phyloP scores from a whole-genome alignment of 176 grass and related monocot genomes.

The Panicum miliaceum region DNA sequence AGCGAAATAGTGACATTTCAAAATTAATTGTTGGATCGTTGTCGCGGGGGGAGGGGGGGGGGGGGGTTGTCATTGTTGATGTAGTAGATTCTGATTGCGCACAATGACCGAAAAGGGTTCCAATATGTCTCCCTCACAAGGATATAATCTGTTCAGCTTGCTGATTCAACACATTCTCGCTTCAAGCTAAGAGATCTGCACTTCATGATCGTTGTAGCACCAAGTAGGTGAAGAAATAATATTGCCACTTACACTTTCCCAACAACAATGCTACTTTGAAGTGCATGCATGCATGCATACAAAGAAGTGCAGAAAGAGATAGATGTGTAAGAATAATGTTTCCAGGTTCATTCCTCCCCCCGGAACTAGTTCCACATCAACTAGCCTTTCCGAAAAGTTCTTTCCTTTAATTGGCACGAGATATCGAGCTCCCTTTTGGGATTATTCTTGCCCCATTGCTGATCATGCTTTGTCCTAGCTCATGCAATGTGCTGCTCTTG shows the following conservation, averaged over 20 bases:
- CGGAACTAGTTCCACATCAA: conserved; percentile 43
- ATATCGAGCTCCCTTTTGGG: conserved; percentile 2
- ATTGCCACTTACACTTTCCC: conserved; percentile 21
- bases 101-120: neutral
- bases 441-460: conserved; percentile 46
- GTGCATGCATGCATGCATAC: conserved; percentile 10
- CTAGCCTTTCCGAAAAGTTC: conserved; percentile 13
- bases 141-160: too few relatives aligned
- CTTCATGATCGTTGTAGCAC: neutral
- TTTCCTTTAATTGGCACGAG: conserved; percentile 23
- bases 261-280: neutral
- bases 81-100: neutral
- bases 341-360: conserved; percentile 37
- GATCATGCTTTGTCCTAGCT: conserved; percentile 10
- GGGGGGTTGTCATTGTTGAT: too few relatives aligned
- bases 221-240: conserved; percentile 6
- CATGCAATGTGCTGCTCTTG: neutral
- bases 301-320: neutral
- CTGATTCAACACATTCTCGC: neutral
- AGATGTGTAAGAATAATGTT: conserved; percentile 42
- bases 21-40: neutral
- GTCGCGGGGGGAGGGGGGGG: too few relatives aligned
- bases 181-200: neutral
- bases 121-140: neutral
- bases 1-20: neutral